Evolutionary conservation across 148 eudicot species (phyloP).

Genomic region (Vaccinium corymbosum): DNA sequence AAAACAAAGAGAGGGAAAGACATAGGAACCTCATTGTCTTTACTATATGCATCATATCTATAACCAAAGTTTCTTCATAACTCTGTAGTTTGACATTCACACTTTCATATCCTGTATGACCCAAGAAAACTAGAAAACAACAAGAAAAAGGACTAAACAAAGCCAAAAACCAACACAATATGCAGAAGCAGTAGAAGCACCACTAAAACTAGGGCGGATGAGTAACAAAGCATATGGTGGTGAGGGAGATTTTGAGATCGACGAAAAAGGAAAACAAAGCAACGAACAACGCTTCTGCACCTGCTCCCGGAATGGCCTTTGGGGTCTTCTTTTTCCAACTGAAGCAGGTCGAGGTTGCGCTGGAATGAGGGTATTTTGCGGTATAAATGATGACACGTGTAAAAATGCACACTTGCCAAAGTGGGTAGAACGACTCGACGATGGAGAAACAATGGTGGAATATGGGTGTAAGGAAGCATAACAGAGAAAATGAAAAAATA

Average conservation of each 20-base stretch:
- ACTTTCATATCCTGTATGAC: slow-evolving; percentile 35
- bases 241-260: background rate
- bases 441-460: slow-evolving; percentile 16
- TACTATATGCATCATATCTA: slow-evolving; percentile 21
- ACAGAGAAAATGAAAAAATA: background rate
- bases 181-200: background rate
- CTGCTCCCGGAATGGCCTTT: slow-evolving; percentile 32
- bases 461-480: slow-evolving; percentile 12
- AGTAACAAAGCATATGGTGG: background rate
- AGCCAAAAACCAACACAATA: slow-evolving; percentile 14
- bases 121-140: slow-evolving; percentile 1
- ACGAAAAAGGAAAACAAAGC: background rate
- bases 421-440: background rate
- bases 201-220: slow-evolving; percentile 8
- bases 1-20: background rate
- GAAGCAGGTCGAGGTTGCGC: slow-evolving; percentile 83
- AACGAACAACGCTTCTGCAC: slow-evolving; percentile 64
- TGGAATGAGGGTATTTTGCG: slow-evolving; percentile 9
- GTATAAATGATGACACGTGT: slow-evolving; percentile 46
- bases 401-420: slow-evolving; percentile 61
- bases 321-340: slow-evolving; percentile 8
- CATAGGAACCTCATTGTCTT: slow-evolving; percentile 4
- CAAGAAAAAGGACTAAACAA: background rate
- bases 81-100: slow-evolving; percentile 27
- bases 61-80: slow-evolving; percentile 17